Conservation (phyloP, 257 asterid species). For the Solanum neorickii region DNA sequence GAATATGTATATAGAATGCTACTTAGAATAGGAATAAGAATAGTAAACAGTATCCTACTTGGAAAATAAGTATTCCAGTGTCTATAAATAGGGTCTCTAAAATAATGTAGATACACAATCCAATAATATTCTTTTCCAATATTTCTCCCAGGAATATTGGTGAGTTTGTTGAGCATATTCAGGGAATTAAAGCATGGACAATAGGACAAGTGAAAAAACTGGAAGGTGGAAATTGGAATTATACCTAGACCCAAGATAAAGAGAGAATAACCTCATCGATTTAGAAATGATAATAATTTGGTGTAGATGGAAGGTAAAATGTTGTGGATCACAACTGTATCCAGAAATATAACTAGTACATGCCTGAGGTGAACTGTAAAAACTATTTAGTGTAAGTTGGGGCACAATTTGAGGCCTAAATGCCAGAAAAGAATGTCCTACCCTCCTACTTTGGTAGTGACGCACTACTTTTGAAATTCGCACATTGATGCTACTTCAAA, state of each 20-base stretch:
- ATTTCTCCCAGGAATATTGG: not conserved
- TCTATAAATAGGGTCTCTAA: not conserved
- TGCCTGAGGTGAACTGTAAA: not conserved
- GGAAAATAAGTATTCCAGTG: not conserved
- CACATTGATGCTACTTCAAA: not conserved
- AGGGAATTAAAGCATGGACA: not conserved
- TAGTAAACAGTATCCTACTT: not conserved
- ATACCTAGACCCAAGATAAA: not conserved
- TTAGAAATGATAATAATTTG: not conserved
- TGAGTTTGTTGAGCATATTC: not conserved
- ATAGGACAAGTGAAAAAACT: not conserved
- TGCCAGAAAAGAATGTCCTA: not conserved
- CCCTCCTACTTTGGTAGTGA: not conserved
- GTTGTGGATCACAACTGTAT: not conserved
- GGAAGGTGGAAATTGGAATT: not conserved
- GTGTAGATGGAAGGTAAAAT: not conserved
- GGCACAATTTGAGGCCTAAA: not conserved
- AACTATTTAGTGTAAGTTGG: not conserved
- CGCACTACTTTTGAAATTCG: not conserved
- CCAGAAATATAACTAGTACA: not conserved
- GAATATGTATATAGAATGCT: not conserved
- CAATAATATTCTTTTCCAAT: not conserved
- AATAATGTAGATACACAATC: not conserved
- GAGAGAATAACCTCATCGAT: not conserved
- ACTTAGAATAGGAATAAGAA: not conserved